Evolutionary conservation across 164 flowering plant genomes (phyloP), one percentile per base, ranked within the genome.

Genomic region (Liriodendron chinense): DNA sequence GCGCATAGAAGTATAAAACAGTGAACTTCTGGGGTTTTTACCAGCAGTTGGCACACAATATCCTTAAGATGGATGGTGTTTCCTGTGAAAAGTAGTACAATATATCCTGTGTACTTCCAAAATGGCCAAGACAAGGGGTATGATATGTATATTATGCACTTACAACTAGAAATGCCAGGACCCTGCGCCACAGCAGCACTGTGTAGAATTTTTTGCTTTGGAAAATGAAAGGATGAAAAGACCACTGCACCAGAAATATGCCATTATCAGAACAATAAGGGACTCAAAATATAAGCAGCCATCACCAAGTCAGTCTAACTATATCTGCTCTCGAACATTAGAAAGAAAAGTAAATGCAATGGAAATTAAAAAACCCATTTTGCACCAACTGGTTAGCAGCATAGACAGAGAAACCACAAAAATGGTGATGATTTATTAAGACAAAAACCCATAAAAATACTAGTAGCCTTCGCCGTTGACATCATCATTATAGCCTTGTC

Each of bases 161-260:
- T 89, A 96, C 99, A 80, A 88, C 91, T 85, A 96, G 84, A 84
- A 90, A 94, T 72, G 98, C 96, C 71, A 96, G 89, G 75, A 96
- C 94, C 87, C 99, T 88, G 91, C 97, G 86, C 99, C 99, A 96
- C 13, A 96, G 53, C n/a, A 92, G 87, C 47, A 96, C 99, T 34
- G 99, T 96, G 91, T 92, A 94, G 84, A 96, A 85, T 77, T 83
- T 92, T 85, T 96, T 96, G 88, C 84, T 91, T 83, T 96, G 92
- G 79, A 88, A 77, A 72, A 96, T 75, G 81, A 96, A 96, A 72
- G 99, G 99, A 86, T 94, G 94, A 78, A 96, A 96, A 34, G 95
- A 90, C 99, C 99, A 96, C 98, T 96, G 96, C 89, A 89, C 74
- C 48, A 85, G 22, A 85, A 74, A 72, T n/a, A 70, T 10, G 62